These are phyloP conservation scores for Boletus mariae DNA, from an alignment of 1,284 basidiomycete genomes.

Conservation along the genomic window DNA sequence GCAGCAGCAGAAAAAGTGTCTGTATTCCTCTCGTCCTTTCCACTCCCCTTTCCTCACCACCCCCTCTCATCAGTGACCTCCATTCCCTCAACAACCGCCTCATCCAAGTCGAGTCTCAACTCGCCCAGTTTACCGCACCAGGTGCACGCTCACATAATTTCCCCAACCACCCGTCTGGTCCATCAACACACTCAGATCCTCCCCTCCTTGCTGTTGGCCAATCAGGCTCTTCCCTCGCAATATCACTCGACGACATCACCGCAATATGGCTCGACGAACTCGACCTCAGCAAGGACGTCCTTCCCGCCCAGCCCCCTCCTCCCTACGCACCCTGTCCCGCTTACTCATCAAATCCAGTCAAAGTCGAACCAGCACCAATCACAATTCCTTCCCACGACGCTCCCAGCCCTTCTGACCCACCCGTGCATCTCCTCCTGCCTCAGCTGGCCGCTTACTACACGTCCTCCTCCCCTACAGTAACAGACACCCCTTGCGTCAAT, in stretches of 20 bases:
- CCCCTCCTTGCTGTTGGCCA: conserved; percentile 36
- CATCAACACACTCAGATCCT: conserved; percentile 35
- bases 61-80: conserved; percentile 50
- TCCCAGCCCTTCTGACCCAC: conserved; percentile 18
- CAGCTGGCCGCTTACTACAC: conserved; percentile 20
- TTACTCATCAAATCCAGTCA: conserved; percentile 34
- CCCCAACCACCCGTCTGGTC: conserved; percentile 33
- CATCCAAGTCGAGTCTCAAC: conserved; percentile 52
- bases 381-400: conserved; percentile 27
- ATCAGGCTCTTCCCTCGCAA: conserved; percentile 49
- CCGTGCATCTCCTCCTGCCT: conserved; percentile 29
- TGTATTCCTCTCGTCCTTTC: conserved; percentile 26
- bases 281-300: conserved; percentile 34
- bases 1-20: conserved; percentile 81
- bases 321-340: conserved; percentile 11
- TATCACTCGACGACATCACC: conserved; percentile 53
- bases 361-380: conserved; percentile 43
- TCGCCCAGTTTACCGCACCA: conserved; percentile 48
- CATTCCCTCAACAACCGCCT: conserved; percentile 78
- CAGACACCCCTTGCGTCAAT: conserved; percentile 37
- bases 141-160: conserved; percentile 38
- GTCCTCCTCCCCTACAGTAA: conserved; percentile 21
- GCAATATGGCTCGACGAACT: conserved; percentile 57
- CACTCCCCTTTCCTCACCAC: background rate
- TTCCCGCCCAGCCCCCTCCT: conserved; percentile 19